Base-by-base conservation (phyloP, 805 yeast species). In the Sporopachydermia quercuum region DNA sequence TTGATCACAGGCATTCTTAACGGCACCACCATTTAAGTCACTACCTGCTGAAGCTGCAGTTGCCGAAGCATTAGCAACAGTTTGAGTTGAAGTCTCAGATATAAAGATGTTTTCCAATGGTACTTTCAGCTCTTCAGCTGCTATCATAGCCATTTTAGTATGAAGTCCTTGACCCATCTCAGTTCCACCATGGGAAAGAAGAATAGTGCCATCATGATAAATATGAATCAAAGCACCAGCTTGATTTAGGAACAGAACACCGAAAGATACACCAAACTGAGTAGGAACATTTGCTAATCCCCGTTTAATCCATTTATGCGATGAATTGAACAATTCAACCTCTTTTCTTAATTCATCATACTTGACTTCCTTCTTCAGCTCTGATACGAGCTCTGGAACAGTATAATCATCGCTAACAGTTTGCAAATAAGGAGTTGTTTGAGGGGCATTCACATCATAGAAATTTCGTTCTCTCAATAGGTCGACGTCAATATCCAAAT, bases 151-250 rank as follows among this genome's bases (percentile, higher is more conserved):
- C 71, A 67, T 66, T 46, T 67, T 66, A 6, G 71, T 67, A 39
- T 62, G 59, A 34, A 66, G 47, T 15, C 72, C 72, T 48, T 66
- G 72, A 14, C 72, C 72, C 57, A 66, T 66, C 41, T 66, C 72
- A 8, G 66, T 66, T 40, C 72, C 72, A 37, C 71, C 72, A 37
- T 65, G 69, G 13, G 70, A 53, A 13, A 66, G 51, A 13, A 67
- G 47, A 6, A 66, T 57, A n/a, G 70, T 62, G 1, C 71, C 72
- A 47, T 66, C 72, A 35, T 54, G 56, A 43, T 66, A 66, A 19
- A 66, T 63, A 42, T 66, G 67, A 5, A 66, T 59, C 23, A 66
- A 49, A 2, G 72, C 72, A 36, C 69, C 70, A 14, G 66, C 72
- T 47, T 66, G 72, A 46, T 66, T 66, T 42, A 67, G 49, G 40